A percentile compares a stretch with the other conserved stretches of the same genome.
These are phyloP conservation scores for Fraxinus angustifolia DNA, from an alignment of 305 asterid genomes.

Conservation along the genomic window DNA sequence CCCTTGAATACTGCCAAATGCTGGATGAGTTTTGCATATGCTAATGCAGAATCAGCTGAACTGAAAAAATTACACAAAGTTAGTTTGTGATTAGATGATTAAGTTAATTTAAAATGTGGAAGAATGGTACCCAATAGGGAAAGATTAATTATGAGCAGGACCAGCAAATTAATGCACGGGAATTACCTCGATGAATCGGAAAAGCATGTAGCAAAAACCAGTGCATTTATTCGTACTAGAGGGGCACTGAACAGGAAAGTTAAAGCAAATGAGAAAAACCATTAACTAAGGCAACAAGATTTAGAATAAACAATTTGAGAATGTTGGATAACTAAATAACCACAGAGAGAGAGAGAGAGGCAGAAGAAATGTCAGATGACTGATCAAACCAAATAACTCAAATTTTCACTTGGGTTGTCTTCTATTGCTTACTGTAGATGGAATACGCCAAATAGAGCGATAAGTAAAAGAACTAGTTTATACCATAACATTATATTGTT, in stretches of 20 bases:
- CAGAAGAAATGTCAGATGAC: neutral
- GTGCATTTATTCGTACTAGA: constrained; percentile 74
- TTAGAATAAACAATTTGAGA: neutral
- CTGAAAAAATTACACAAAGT: constrained; percentile 41
- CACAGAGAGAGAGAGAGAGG: constrained; percentile 1
- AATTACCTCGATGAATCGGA: constrained; percentile 78
- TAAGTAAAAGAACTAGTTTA: neutral
- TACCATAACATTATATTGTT: neutral
- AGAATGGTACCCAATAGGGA: constrained; percentile 6
- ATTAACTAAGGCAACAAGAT: neutral
- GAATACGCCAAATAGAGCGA: neutral
- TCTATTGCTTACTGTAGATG: neutral
- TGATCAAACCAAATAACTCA: neutral
- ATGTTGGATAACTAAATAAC: neutral
- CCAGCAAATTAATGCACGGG: constrained; percentile 2
- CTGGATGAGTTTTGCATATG: constrained; percentile 87
- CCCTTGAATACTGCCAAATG: constrained; percentile 81
- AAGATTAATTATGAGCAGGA: constrained; percentile 15
- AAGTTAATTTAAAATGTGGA: constrained; percentile 7
- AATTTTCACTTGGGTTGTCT: neutral
- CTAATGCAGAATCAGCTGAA: constrained; percentile 72
- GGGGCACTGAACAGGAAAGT: constrained; percentile 63
- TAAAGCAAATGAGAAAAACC: constrained; percentile 27
- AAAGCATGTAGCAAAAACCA: constrained; percentile 77
- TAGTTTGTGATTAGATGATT: constrained; percentile 1